Percentiles rank a stretch among this genome's conserved stretches.
Conservation (phyloP, 148 eudicot species). For the Fagopyrum esculentum region DNA sequence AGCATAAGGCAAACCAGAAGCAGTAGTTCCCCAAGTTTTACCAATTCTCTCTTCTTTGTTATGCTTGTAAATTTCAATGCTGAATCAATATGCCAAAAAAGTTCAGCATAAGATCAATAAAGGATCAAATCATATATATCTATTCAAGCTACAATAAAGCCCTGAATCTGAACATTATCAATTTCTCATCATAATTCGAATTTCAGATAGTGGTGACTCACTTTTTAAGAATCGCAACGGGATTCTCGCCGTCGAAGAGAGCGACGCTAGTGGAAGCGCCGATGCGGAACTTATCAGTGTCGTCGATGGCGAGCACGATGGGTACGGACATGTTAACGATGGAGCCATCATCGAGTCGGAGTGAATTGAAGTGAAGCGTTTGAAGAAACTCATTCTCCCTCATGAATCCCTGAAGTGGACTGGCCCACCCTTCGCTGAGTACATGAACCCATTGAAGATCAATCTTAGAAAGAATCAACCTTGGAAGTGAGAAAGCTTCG, state of each 20-base stretch:
- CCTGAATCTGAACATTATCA: background rate
- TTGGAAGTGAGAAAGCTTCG: conserved; percentile 30
- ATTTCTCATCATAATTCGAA: background rate
- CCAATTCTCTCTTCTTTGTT: conserved; percentile 89
- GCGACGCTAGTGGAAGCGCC: conserved; percentile 44
- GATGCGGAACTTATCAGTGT: conserved; percentile 39
- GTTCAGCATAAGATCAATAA: background rate
- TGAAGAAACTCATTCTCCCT: conserved; percentile 94
- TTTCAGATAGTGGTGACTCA: conserved; percentile 24
- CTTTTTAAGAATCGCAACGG: conserved; percentile 68
- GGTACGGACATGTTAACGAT: conserved; percentile 92
- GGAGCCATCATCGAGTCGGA: conserved; percentile 58
- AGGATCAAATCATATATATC: background rate
- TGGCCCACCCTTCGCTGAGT: conserved; percentile 95
- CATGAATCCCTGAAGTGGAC: conserved; percentile 88
- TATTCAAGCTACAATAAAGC: background rate
- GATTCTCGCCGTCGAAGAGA: conserved; percentile 42
- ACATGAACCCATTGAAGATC: conserved; percentile 90
- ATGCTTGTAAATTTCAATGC: conserved; percentile 93
- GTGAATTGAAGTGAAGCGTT: conserved; percentile 97
- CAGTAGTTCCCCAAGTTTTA: conserved; percentile 95
- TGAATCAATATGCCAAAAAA: conserved; percentile 11
- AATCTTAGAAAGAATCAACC: conserved; percentile 40
- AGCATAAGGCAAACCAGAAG: conserved; percentile 78
- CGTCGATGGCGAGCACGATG: conserved; percentile 76